Conservation (phyloP, 2,329 filamentous ascomycete genomes). For the Ceratocystiopsis sp. region DNA sequence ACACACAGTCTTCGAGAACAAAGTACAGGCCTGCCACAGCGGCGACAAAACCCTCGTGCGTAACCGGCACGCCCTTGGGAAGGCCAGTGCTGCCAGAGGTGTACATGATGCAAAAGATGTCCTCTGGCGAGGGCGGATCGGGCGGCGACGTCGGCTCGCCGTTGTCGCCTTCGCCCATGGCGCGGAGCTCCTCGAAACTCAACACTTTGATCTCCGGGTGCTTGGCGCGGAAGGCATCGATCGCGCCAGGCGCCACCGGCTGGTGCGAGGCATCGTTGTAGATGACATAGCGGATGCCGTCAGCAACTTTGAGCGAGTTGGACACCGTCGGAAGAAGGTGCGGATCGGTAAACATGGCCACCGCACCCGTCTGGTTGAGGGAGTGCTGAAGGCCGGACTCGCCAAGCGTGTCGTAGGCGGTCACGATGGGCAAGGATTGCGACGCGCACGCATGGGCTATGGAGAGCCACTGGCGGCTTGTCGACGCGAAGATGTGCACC, state of each 20-base stretch:
- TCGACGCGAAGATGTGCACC: conserved; percentile 72
- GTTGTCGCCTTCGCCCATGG: conserved; percentile 44
- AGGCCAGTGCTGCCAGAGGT: conserved; percentile 81
- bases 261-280: conserved; percentile 40
- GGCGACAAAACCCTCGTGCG: conserved; percentile 64
- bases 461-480: conserved; percentile 70
- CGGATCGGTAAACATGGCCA: conserved; percentile 76
- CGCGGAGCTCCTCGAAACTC: conserved; percentile 36
- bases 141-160: conserved; percentile 50
- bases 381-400: conserved; percentile 74
- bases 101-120: conserved; percentile 71
- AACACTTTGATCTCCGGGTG: conserved; percentile 36
- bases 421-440: conserved; percentile 83
- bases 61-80: conserved; percentile 76
- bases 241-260: conserved; percentile 33
- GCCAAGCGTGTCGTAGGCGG: conserved; percentile 85
- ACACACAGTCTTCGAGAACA: conserved; percentile 62
- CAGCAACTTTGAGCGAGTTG: conserved; percentile 37
- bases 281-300: conserved; percentile 40
- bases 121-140: conserved; percentile 53
- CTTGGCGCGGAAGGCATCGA: conserved; percentile 38
- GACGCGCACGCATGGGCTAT: conserved; percentile 62
- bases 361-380: conserved; percentile 61
- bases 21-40: conserved; percentile 68
- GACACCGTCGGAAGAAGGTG: conserved; percentile 49